Percentiles rank a stretch among this genome's conserved stretches.
These are phyloP conservation scores for Microcyclospora pomicola DNA, from an alignment of 2,329 filamentous ascomycete species.

Conservation along the genomic window DNA sequence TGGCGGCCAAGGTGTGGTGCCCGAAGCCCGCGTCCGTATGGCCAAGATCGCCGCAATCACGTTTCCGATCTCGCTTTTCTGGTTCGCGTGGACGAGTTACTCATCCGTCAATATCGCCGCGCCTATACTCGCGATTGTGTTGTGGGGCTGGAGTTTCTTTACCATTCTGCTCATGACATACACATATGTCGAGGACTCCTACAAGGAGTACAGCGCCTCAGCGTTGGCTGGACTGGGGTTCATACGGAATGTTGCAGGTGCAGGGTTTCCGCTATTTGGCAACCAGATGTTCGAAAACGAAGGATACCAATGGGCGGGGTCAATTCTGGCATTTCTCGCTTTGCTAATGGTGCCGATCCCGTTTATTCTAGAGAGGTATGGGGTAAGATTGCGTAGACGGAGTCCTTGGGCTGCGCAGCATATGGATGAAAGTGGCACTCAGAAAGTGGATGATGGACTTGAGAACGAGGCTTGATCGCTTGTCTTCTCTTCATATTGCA, in stretches of 20 bases:
- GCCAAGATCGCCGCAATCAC: slow-evolving; percentile 31
- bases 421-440: slow-evolving; percentile 15
- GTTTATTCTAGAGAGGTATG: slow-evolving; percentile 13
- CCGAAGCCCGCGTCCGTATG: slow-evolving; percentile 31
- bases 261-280: slow-evolving; percentile 23
- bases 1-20: slow-evolving; percentile 24
- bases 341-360: slow-evolving; percentile 14
- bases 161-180: slow-evolving; percentile 25
- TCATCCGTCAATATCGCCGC: slow-evolving; percentile 27
- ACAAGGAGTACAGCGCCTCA: slow-evolving; percentile 29
- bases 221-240: slow-evolving; percentile 26
- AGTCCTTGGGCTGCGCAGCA: slow-evolving; percentile 26
- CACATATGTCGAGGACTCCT: slow-evolving; percentile 35
- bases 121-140: slow-evolving; percentile 35
- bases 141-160: slow-evolving; percentile 25
- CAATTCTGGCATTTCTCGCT: slow-evolving; percentile 26
- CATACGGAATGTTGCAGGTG: slow-evolving; percentile 21
- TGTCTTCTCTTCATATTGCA: too few relatives aligned
- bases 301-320: slow-evolving; percentile 19
- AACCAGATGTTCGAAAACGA: slow-evolving; percentile 12
- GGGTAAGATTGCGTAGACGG: slow-evolving; percentile 16
- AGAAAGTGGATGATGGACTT: background rate
- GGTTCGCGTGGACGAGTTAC: slow-evolving; percentile 33
- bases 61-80: slow-evolving; percentile 32
- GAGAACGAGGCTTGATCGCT: too few relatives aligned